phyloP scores from a whole-genome alignment of 116 monocot species.

The Cymodocea nodosa region DNA sequence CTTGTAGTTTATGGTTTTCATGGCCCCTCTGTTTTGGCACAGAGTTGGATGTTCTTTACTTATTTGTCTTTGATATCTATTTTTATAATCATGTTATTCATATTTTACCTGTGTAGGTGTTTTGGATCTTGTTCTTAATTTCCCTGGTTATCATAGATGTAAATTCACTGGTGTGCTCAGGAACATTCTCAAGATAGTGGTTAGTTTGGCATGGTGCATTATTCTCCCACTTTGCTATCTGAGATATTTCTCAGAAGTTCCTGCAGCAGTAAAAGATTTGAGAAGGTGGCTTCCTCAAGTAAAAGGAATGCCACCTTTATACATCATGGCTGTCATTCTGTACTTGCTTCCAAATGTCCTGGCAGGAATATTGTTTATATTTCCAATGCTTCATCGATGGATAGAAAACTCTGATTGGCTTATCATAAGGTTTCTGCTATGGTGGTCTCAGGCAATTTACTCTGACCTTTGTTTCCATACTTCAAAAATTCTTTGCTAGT shows the following conservation, averaged over 20 bases:
- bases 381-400: slow-evolving; percentile 80
- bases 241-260: slow-evolving; percentile 23
- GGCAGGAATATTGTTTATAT: slow-evolving; percentile 56
- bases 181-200: slow-evolving; percentile 67
- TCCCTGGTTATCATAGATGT: slow-evolving; percentile 90
- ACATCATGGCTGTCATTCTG: slow-evolving; percentile 66
- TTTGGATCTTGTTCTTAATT: slow-evolving; percentile 84
- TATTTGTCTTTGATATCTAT: background rate
- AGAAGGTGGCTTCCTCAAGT: slow-evolving; percentile 48
- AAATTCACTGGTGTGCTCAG: slow-evolving; percentile 71
- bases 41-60: background rate
- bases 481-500: background rate
- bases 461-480: background rate
- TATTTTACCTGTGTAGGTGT: slow-evolving; percentile 37
- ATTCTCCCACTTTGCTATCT: slow-evolving; percentile 71
- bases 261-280: slow-evolving; percentile 35
- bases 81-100: background rate
- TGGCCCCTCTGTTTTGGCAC: background rate
- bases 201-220: slow-evolving; percentile 64
- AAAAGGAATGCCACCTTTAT: slow-evolving; percentile 74
- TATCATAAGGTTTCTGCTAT: slow-evolving; percentile 66
- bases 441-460: slow-evolving; percentile 95
- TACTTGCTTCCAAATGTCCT: slow-evolving; percentile 86
- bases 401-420: slow-evolving; percentile 97
- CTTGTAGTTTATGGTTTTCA: too few relatives aligned